Evolutionary conservation across 2,329 filamentous ascomycete species (phyloP), one percentile per base, ranked within the genome.

Genomic region (Trichoderma afroharzianum): DNA sequence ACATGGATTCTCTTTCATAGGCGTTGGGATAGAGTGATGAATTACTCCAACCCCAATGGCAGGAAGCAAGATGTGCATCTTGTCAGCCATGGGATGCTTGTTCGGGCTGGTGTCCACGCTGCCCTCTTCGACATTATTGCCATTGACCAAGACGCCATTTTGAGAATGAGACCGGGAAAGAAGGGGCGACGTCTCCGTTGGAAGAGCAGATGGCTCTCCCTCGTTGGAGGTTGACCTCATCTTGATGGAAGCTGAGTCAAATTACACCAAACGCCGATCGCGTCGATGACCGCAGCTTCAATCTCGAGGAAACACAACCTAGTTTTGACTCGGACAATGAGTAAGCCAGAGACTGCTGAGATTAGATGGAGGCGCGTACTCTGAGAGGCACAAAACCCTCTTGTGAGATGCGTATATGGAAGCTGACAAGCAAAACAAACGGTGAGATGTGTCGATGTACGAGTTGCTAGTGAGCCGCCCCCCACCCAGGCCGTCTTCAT

Each of bases 21-120:
- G 2, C 26, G 1, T 53, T 18, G 15, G 4, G n/a, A 3, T 50
- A 6, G 36, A 26, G 18, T 8, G 33, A 15, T 21, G 12, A 33
- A 3, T 24, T 26, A 68, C 66, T 32, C 81, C 82, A 39, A 83
- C 79, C n/a, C 80, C 81, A 14, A 83, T 77, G 33, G 81, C 80
- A 6, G 79, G 80, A 32, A 83, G 59, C 36, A 83, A 73, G 6
- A 82, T 59, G 72, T 82, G 79, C 78, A 83, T 79, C 74, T 82
- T 82, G 58, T 77, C 76, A 6, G 77, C 77, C 75, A 79, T 76
- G n/a, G 53, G 62, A 53, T 67, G 63, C 72, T 67, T 67, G 43
- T 68, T 63, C 36, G 14, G 70, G n/a, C 43, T 39, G 62, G 61
- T n/a, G 63, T 24, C 39, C 26, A 28, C 28, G 30, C 28, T 21